phyloP scores from a whole-genome alignment of 192 early-diverging fungal species.

The Backusella australiensis region DNA sequence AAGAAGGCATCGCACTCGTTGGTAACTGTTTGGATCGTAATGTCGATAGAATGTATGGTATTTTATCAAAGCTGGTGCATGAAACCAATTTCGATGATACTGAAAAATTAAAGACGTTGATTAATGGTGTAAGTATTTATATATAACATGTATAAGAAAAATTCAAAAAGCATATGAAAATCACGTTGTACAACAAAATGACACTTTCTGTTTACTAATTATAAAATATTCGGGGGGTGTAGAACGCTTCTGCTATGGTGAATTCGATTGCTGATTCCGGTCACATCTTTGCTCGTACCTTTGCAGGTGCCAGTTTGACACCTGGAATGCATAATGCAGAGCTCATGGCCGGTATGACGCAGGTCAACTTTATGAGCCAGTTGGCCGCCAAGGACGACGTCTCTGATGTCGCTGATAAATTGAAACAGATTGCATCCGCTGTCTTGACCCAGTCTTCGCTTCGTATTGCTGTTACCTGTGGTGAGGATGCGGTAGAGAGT shows the following conservation, averaged over 20 bases:
- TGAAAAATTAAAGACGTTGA: conserved; percentile 73
- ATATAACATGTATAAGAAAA: neutral
- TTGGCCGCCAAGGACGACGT: conserved; percentile 67
- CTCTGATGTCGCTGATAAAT: conserved; percentile 55
- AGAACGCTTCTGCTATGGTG: conserved; percentile 69
- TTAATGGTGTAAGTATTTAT: conserved; percentile 50
- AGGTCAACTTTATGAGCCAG: conserved; percentile 80
- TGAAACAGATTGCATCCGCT: conserved; percentile 48
- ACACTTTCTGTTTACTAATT: conserved; percentile 3
- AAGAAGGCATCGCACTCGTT: conserved; percentile 61
- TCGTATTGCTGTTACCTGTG: conserved; percentile 51
- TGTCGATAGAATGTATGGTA: conserved; percentile 67
- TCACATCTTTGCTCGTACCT: conserved; percentile 75
- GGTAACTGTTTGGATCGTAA: conserved; percentile 74
- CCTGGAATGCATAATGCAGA: conserved; percentile 51
- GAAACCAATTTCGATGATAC: conserved; percentile 71
- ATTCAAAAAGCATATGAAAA: conserved; percentile 3
- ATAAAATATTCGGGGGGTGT: neutral
- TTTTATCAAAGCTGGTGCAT: conserved; percentile 69
- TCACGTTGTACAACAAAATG: conserved; percentile 9
- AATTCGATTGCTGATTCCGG: conserved; percentile 82
- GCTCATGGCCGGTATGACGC: conserved; percentile 58
- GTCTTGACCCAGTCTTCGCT: conserved; percentile 48
- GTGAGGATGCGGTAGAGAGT: conserved; percentile 43
- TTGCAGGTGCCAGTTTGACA: conserved; percentile 62